Evolutionary conservation across 2,329 filamentous ascomycete species (phyloP).

Genomic region (Sporothrix curviconia): DNA sequence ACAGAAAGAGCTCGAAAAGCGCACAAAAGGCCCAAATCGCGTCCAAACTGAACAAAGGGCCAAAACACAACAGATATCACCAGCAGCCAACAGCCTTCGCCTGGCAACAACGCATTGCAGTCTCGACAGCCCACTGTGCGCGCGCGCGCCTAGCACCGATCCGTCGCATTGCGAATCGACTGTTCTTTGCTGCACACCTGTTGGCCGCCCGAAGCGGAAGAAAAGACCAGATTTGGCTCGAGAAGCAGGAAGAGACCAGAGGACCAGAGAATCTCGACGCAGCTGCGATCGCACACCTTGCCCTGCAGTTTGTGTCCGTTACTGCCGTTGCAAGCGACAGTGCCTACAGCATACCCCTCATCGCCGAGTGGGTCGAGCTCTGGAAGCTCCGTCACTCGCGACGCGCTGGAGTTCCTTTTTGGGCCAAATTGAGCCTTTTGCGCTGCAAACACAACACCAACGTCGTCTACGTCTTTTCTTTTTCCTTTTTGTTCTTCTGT

Average conservation of each 20-base stretch:
- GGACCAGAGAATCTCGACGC: too few relatives aligned
- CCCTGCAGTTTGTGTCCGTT: too few relatives aligned
- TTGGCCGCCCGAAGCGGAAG: too few relatives aligned
- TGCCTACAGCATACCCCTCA: slow-evolving; percentile 3
- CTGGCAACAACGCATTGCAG: not conserved
- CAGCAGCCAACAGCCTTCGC: not conserved
- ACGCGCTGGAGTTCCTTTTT: not conserved
- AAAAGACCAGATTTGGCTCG: too few relatives aligned
- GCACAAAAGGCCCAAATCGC: too few relatives aligned
- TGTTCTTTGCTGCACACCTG: too few relatives aligned
- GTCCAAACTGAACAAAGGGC: not conserved
- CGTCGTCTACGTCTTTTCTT: not conserved
- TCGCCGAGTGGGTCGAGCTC: slow-evolving; percentile 12
- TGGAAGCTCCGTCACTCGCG: slow-evolving; percentile 8
- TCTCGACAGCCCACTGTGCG: not conserved
- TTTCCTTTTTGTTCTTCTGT: not conserved
- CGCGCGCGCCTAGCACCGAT: too few relatives aligned
- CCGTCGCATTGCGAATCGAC: slow-evolving; percentile 4
- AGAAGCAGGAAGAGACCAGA: too few relatives aligned
- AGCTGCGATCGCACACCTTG: too few relatives aligned
- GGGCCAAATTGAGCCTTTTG: not conserved
- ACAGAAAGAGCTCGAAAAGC: not conserved
- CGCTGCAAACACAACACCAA: not conserved
- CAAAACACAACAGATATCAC: not conserved
- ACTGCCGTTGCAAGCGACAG: too few relatives aligned